Evolutionary conservation across 192 early-diverging fungal genomes (phyloP), one percentile per base, ranked within the genome.

Genomic region (Umbelopsis isabellina): DNA sequence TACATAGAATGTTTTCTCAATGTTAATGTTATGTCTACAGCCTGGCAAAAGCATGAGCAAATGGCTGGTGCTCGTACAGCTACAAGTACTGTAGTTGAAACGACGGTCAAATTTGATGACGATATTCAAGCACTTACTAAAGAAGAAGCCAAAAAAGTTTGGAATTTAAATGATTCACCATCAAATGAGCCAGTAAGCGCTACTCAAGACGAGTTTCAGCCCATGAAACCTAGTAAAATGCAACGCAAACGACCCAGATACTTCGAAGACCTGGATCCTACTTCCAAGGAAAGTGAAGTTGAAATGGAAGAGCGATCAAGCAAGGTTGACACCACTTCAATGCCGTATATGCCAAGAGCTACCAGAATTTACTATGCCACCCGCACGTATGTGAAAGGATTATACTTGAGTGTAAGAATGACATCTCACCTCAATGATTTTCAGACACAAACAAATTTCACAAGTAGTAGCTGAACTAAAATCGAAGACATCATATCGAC

Each of bases 401-500:
- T 18, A n/a, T 12, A 16, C 6, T 23, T 49, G 46, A 16, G 4
- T 16, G 20, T 2, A 20, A 52, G 45, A 49, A 1, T 11, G 44
- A 48, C n/a, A 52, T 49, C 67, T 48, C 13, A 13, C n/a, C n/a
- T 2, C 27, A 30, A 33, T 20, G 1, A 30, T 22, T 22, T 16
- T 23, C 50, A 68, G 70, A 3, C 70, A 71, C 49, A 71, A 71
- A 20, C 70, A 71, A 45, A 25, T 71, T n/a, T 22, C 53, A 11
- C 70, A 71, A 64, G 41, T 71, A 25, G 52, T 71, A 47, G 45
- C 41, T 15, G 70, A 71, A 65, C 25, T 71, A n/a, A 71, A 58
- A 33, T 25, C 27, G 2, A 46, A 64, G 10, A 71, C 70, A 15
- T 3, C 58, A 3, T 89, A 89, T 68, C 84, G 81, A 15, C 75